These are phyloP conservation scores for Alisma plantagoaquatica DNA, from an alignment of 106 monocot genomes.

Conservation along the genomic window DNA sequence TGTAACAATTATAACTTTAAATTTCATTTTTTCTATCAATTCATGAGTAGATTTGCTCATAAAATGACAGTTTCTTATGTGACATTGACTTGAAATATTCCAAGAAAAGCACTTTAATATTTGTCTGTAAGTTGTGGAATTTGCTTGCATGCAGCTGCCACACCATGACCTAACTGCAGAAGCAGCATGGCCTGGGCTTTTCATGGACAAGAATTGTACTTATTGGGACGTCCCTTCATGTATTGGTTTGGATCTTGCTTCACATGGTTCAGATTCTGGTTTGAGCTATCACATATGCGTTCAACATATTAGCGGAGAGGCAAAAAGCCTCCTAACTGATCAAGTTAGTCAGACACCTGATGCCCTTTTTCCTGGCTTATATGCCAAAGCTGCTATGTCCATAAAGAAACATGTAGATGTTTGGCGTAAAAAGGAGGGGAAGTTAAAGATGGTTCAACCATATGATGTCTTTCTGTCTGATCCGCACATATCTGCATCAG, in stretches of 20 bases:
- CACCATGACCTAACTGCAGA: conserved; percentile 69
- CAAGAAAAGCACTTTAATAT: too few relatives aligned
- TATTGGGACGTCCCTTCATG: conserved; percentile 92
- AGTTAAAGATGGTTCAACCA: conserved; percentile 84
- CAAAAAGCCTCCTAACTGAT: conserved; percentile 39
- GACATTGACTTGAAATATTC: too few relatives aligned
- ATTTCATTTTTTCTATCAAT: too few relatives aligned
- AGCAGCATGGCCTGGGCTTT: conserved; percentile 76
- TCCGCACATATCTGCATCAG: conserved; percentile 69
- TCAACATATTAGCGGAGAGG: conserved; percentile 81
- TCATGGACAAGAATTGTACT: conserved; percentile 62
- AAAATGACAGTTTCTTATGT: too few relatives aligned
- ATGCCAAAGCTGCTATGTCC: conserved; percentile 72
- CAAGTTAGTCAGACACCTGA: conserved; percentile 31
- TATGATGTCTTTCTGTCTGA: conserved; percentile 81
- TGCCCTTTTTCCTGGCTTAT: conserved; percentile 72
- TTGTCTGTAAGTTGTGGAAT: too few relatives aligned
- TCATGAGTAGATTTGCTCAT: too few relatives aligned
- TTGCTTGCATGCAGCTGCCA: conserved; percentile 75
- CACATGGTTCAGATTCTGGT: conserved; percentile 45
- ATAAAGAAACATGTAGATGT: conserved; percentile 53
- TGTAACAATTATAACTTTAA: too few relatives aligned
- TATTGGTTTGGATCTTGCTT: conserved; percentile 70
- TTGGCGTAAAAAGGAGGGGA: conserved; percentile 83
- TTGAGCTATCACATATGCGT: conserved; percentile 69